Percentiles rank a stretch among this genome's conserved stretches.
Evolutionary conservation across 495 filamentous ascomycete genomes (phyloP).

Genomic region (Penicillium goetzii): DNA sequence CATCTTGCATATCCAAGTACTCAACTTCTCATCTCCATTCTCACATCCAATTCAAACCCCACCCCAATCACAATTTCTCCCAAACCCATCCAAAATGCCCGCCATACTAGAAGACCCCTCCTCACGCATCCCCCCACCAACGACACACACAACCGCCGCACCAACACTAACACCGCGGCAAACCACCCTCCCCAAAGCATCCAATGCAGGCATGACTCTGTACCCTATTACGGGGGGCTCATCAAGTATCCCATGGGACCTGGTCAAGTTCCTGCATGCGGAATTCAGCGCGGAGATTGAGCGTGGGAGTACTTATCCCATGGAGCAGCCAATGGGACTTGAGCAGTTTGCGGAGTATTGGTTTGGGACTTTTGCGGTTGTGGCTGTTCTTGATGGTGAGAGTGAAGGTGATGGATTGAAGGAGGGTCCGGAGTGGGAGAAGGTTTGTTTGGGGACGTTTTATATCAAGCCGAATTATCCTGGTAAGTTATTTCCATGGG

Average conservation of each 20-base stretch:
- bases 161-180: slow-evolving; percentile 68
- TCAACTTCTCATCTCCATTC: not conserved
- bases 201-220: slow-evolving; percentile 78
- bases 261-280: slow-evolving; percentile 70
- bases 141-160: slow-evolving; percentile 56
- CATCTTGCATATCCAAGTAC: not conserved
- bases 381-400: slow-evolving; percentile 76
- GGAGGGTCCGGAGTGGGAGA: slow-evolving; percentile 73
- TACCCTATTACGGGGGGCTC: slow-evolving; percentile 73
- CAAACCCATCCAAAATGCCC: slow-evolving; percentile 37
- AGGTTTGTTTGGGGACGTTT: slow-evolving; percentile 87
- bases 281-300: slow-evolving; percentile 90
- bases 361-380: slow-evolving; percentile 91
- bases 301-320: slow-evolving; percentile 90
- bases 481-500: slow-evolving; percentile 60
- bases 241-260: slow-evolving; percentile 52
- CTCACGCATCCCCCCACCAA: slow-evolving; percentile 55
- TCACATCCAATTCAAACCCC: not conserved
- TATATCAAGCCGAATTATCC: slow-evolving; percentile 99
- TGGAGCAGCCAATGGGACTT: slow-evolving; percentile 72
- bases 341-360: slow-evolving; percentile 83
- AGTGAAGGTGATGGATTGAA: slow-evolving; percentile 27
- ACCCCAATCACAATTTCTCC: not conserved
- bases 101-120: slow-evolving; percentile 80
- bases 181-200: slow-evolving; percentile 74